phyloP scores from a whole-genome alignment of 2,329 filamentous ascomycete genomes.

The Aspergillus aculeatinus region DNA sequence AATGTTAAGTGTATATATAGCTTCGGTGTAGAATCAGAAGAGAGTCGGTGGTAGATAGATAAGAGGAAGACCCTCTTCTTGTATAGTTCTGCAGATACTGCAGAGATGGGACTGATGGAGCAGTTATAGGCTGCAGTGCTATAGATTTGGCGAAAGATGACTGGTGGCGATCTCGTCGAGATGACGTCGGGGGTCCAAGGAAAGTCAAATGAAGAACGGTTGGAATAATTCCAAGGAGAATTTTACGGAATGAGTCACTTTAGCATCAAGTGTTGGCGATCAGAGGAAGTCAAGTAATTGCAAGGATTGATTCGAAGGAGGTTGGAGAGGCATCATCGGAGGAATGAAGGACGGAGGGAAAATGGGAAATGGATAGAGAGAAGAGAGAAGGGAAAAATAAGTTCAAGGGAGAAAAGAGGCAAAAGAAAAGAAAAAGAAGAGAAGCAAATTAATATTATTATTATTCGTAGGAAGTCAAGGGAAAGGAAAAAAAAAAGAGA shows the following conservation, averaged over 20 bases:
- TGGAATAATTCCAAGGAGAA: not conserved
- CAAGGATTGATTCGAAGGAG: not conserved
- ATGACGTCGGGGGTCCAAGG: slow-evolving; percentile 8
- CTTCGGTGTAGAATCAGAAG: not conserved
- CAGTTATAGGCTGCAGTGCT: slow-evolving; percentile 1
- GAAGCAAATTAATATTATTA: not conserved
- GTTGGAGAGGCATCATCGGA: not conserved
- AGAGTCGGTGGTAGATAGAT: not conserved
- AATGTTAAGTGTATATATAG: slow-evolving; percentile 1
- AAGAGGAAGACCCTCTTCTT: not conserved
- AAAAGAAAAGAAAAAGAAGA: not conserved
- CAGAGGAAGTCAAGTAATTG: not conserved
- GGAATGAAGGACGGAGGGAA: slow-evolving; percentile 3
- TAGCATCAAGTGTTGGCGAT: not conserved
- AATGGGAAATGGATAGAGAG: not conserved
- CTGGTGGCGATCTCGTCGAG: slow-evolving; percentile 15
- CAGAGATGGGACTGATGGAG: slow-evolving; percentile 1
- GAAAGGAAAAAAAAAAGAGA: slow-evolving; percentile 9
- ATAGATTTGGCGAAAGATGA: not conserved
- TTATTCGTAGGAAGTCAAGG: slow-evolving; percentile 1
- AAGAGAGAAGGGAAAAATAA: slow-evolving; percentile 6
- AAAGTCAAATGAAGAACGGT: not conserved
- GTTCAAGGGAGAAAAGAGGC: not conserved
- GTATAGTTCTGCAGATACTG: not conserved
- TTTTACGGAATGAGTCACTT: not conserved